Evolutionary conservation across 73 alveolate species (phyloP).

Genomic region (Uronychia setigera): DNA sequence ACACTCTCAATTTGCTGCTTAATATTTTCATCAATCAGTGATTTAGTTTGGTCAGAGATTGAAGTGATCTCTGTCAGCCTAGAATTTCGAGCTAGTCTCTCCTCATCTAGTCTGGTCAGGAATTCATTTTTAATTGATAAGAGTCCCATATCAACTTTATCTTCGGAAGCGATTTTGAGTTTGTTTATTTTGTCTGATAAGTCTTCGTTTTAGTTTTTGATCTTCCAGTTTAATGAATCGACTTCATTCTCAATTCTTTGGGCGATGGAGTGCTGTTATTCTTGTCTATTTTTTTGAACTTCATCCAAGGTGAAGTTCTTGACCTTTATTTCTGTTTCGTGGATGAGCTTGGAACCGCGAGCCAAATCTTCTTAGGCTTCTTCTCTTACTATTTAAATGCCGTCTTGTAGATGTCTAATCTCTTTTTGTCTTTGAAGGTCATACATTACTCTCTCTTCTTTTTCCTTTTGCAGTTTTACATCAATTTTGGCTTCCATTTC

Average conservation of each 20-base stretch:
- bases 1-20: constrained; percentile 54
- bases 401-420: constrained; percentile 10
- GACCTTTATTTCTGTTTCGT: neutral
- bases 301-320: neutral
- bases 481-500: constrained; percentile 56
- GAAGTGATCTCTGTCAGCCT: constrained; percentile 2
- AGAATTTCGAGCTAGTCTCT: constrained; percentile 17
- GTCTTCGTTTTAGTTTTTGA: neutral
- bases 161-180: constrained; percentile 18
- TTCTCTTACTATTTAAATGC: neutral
- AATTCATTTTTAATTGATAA: neutral
- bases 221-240: neutral
- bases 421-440: constrained; percentile 33
- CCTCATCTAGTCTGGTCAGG: constrained; percentile 20
- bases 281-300: neutral
- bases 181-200: neutral
- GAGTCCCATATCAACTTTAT: constrained; percentile 32
- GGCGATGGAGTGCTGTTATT: neutral
- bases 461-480: constrained; percentile 10
- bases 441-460: constrained; percentile 2
- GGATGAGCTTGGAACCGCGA: neutral
- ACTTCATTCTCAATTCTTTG: neutral
- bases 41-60: constrained; percentile 44
- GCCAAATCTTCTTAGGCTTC: neutral
- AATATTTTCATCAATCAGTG: constrained; percentile 57